phyloP scores from a whole-genome alignment of 139 green algal species.

The Chlorella sp. region DNA sequence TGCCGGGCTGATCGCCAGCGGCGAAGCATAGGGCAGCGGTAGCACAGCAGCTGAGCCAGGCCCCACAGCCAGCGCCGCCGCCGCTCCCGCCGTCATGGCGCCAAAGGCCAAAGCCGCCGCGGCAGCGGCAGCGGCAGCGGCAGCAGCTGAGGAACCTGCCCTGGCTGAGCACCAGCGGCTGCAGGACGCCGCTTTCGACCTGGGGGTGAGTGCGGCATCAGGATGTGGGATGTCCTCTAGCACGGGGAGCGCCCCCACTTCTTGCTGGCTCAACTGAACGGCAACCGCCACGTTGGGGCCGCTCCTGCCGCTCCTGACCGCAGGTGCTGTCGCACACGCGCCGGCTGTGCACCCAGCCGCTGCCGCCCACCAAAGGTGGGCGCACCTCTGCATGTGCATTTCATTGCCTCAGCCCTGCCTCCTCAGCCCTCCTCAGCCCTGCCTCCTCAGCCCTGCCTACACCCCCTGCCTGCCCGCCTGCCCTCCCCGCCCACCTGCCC shows the following conservation, averaged over 20 bases:
- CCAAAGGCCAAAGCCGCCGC: background rate
- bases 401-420: background rate
- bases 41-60: too few relatives aligned
- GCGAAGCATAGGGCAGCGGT: too few relatives aligned
- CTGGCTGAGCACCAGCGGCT: background rate
- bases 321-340: constrained; percentile 31
- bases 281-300: background rate
- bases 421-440: background rate
- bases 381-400: background rate
- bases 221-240: too few relatives aligned
- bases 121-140: background rate
- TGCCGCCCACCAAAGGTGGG: constrained; percentile 32
- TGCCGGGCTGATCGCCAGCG: too few relatives aligned
- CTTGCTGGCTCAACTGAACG: too few relatives aligned
- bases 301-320: background rate
- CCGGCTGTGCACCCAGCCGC: background rate
- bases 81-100: background rate
- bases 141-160: background rate
- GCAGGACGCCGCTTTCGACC: background rate
- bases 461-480: background rate
- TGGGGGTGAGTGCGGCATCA: background rate
- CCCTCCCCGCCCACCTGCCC: background rate
- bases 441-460: background rate
- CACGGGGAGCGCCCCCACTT: too few relatives aligned
- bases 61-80: background rate